Conservation (phyloP, 306 rosid genomes). For the Prunus fruticosa region DNA sequence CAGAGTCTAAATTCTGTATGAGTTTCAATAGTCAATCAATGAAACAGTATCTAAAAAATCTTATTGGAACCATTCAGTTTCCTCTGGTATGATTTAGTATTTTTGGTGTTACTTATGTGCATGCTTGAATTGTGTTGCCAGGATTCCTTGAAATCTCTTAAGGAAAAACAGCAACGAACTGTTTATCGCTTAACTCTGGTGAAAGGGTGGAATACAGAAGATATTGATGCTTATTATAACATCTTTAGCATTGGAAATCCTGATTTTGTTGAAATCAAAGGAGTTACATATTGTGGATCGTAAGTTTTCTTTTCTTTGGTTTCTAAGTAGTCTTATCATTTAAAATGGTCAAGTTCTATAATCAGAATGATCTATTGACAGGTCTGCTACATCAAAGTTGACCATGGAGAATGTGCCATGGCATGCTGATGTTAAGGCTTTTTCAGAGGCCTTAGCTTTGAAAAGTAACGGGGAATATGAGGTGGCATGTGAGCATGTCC, state of each 20-base stretch:
- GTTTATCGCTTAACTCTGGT: conserved; percentile 94
- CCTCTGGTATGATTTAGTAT: conserved; percentile 11
- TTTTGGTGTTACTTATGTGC: conserved; percentile 19
- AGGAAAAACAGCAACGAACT: conserved; percentile 89
- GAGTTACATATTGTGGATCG: conserved; percentile 98
- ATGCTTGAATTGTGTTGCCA: conserved; percentile 27
- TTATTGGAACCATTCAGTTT: not conserved
- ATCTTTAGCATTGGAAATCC: conserved; percentile 83
- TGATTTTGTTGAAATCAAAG: conserved; percentile 95
- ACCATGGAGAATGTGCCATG: conserved; percentile 99
- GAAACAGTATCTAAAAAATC: not conserved
- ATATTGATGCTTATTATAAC: conserved; percentile 77
- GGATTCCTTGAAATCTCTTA: conserved; percentile 85
- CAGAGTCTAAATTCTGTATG: not conserved
- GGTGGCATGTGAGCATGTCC: conserved; percentile 94
- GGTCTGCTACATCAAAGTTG: conserved; percentile 87
- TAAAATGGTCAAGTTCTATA: conserved; percentile 21
- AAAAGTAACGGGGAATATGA: conserved; percentile 85
- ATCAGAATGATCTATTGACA: conserved; percentile 32
- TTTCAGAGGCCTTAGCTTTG: conserved; percentile 78
- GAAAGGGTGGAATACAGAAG: conserved; percentile 96
- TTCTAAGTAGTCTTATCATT: conserved; percentile 4
- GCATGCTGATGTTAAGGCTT: conserved; percentile 92
- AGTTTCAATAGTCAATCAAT: not conserved
- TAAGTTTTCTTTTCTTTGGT: conserved; percentile 38